Evolutionary conservation across 345 rosid genomes (phyloP).

Genomic region (Populus pruinosa): DNA sequence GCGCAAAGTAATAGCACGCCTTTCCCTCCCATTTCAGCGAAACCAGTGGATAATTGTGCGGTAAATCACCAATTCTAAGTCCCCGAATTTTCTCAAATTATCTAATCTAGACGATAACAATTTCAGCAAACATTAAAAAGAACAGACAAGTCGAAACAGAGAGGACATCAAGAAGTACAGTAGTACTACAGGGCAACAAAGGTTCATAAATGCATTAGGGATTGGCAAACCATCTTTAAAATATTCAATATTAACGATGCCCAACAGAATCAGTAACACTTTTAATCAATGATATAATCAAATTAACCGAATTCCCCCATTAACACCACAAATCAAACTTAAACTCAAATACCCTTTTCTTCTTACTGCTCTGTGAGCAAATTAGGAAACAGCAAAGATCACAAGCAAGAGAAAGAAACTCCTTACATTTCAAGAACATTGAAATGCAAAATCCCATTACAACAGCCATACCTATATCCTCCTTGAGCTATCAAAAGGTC

Average conservation of each 20-base stretch:
- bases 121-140: background rate
- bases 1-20: background rate
- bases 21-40: background rate
- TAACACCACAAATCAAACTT: too few relatives aligned
- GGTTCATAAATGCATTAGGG: background rate
- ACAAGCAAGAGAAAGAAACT: too few relatives aligned
- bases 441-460: too few relatives aligned
- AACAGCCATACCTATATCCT: background rate
- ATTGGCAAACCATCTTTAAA: background rate
- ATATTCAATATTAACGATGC: background rate
- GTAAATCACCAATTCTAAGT: background rate
- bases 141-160: background rate
- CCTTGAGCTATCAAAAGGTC: background rate
- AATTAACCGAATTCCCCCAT: background rate
- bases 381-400: too few relatives aligned
- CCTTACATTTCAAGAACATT: too few relatives aligned
- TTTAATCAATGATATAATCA: background rate
- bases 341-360: too few relatives aligned
- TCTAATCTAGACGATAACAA: background rate
- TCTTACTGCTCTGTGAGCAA: too few relatives aligned
- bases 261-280: background rate
- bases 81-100: background rate
- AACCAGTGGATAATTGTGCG: background rate
- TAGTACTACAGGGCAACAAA: background rate
- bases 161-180: background rate